These are phyloP conservation scores for Aphanocladium album DNA, from an alignment of 2,329 filamentous ascomycete species.

Conservation along the genomic window DNA sequence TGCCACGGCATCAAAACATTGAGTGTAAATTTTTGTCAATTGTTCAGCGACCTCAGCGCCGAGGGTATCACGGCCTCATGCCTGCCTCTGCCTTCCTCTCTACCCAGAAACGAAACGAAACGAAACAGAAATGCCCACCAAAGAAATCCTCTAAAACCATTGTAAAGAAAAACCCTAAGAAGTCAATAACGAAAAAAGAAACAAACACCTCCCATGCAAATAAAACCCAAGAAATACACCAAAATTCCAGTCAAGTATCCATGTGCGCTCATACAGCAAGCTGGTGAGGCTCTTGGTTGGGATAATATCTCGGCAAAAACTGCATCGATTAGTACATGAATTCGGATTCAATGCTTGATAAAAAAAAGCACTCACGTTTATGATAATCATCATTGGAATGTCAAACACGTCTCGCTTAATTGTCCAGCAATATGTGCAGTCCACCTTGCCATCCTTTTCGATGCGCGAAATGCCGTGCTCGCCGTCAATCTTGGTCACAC, in stretches of 20 bases:
- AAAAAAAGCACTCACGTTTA: conserved; percentile 76
- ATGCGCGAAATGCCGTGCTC: conserved; percentile 77
- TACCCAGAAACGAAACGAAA: background rate
- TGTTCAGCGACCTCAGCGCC: conserved; percentile 4
- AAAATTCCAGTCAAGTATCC: background rate
- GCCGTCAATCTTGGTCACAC: conserved; percentile 60
- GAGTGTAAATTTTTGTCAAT: background rate
- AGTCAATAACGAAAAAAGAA: background rate
- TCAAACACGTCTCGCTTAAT: conserved; percentile 97
- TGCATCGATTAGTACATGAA: conserved; percentile 22
- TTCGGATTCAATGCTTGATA: too few species aligned
- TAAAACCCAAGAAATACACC: conserved; percentile 9
- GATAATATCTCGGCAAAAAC: conserved; percentile 57
- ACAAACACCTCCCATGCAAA: conserved; percentile 20
- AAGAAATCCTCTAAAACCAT: too few species aligned
- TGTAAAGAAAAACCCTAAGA: conserved; percentile 7
- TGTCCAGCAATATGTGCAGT: conserved; percentile 95
- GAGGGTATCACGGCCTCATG: conserved; percentile 1
- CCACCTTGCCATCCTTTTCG: conserved; percentile 83
- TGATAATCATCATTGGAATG: conserved; percentile 96
- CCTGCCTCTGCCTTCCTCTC: background rate
- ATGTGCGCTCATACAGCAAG: conserved; percentile 42
- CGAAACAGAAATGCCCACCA: conserved; percentile 11
- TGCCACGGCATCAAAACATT: background rate
- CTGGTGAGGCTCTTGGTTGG: conserved; percentile 51